Base-by-base conservation (phyloP, 2,329 filamentous ascomycete genomes). In the Ophiostoma quercus region DNA sequence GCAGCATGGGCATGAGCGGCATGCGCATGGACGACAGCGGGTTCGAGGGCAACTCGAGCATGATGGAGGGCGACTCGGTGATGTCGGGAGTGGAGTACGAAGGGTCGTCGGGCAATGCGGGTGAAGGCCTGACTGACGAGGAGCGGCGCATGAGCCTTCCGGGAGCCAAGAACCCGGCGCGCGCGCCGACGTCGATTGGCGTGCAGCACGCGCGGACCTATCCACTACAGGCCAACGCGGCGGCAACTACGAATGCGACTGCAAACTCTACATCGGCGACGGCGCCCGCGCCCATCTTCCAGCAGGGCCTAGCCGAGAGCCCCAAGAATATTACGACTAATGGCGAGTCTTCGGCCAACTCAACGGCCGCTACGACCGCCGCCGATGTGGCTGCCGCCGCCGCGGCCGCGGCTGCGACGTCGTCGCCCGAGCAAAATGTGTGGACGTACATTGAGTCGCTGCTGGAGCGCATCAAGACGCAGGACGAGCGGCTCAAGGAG, bases 261-360 rank as follows among this genome's bases (percentile, higher is more conserved):
- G 39, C 39, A 41, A 41, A 41, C 9, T 12, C 39, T 11, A 84
- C 77, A 83, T 78, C 19, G 82, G 74, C 80, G 72, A 76, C 75
- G 16, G 78, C 79, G 68, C 78, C 34, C 32, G 43, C 43, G 66
- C 85, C 84, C 22, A 85, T 93, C 73, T 96, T 92, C 77, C 85
- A 88, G 73, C 85, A 86, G 73, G 91, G 96, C 82, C 95, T 96
- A 82, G 95, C 91, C 2, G 92, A 97, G 78, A 96, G 92, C 74
- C 92, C 93, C 0, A 96, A 94, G 76, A 90, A 93, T 3, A 82
- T 96, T 57, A 62, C 11, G 8, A 32, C 14, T 14, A 63, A 63
- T 22, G 60, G 60, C 12, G 60, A 63, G 2, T n/a, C 60, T 4
- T 2, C 57, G 16, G 14, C 16, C 1, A 14, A 32, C 2, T 4